Percentiles rank a stretch among this genome's conserved stretches.
Conservation (phyloP, 352 stramenopile genomes). For the Hyaloperonospora brassicae region DNA sequence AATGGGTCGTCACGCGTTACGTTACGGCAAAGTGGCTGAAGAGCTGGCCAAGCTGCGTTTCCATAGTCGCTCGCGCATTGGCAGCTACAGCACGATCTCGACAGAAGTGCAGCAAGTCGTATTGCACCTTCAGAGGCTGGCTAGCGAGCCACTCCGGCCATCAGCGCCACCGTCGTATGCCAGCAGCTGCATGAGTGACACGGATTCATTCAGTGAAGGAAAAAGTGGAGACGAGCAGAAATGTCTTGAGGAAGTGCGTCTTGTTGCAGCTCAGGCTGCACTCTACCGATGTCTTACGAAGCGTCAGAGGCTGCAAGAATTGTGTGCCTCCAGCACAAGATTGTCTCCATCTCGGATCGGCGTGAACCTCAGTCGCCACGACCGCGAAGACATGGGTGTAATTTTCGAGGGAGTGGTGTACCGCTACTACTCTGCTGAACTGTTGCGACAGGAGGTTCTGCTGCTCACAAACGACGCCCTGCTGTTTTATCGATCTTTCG, state of each 20-base stretch:
- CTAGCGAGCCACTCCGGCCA: slow-evolving; percentile 11
- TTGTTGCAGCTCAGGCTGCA: slow-evolving; percentile 39
- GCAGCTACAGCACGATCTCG: slow-evolving; percentile 65
- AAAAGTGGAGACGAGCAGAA: slow-evolving; percentile 8
- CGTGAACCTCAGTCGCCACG: slow-evolving; percentile 54
- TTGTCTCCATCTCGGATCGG: slow-evolving; percentile 49
- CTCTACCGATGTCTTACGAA: slow-evolving; percentile 56
- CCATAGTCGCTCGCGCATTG: slow-evolving; percentile 60
- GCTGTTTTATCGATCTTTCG: slow-evolving; percentile 64
- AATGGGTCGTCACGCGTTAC: slow-evolving; percentile 17
- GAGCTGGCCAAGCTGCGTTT: slow-evolving; percentile 40
- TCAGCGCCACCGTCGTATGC: slow-evolving; percentile 14
- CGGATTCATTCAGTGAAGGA: slow-evolving; percentile 14
- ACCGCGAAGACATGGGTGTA: slow-evolving; percentile 47
- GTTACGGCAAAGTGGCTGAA: slow-evolving; percentile 11
- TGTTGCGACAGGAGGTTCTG: slow-evolving; percentile 71
- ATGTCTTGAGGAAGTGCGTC: slow-evolving; percentile 10
- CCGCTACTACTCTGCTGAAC: slow-evolving; percentile 45
- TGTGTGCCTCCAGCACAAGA: slow-evolving; percentile 29
- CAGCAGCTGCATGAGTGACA: slow-evolving; percentile 19
- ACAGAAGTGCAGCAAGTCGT: slow-evolving; percentile 41
- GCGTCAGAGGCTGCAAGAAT: slow-evolving; percentile 41
- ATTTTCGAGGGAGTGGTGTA: slow-evolving; percentile 66
- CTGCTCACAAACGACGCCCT: slow-evolving; percentile 49
- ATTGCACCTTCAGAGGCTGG: slow-evolving; percentile 28